Base-by-base conservation (phyloP, 176 grass and related monocot species). In the Stipa capillata region DNA sequence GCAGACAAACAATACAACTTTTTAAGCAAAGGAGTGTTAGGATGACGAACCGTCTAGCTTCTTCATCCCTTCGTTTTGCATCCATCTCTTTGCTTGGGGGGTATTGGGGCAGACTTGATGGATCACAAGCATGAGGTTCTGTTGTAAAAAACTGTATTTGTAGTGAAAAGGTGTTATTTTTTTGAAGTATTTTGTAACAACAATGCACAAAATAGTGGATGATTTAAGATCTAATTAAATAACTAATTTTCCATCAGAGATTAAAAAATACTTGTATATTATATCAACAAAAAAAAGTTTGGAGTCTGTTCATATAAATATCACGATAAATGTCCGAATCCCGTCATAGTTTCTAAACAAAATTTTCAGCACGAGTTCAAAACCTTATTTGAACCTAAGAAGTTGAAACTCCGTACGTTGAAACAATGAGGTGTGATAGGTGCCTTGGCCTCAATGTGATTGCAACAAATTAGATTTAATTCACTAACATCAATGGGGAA, bases 51-150 rank as follows among this genome's bases (percentile, higher is more conserved):
- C 91, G 88, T 91, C 91, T 94, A 67, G 91, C 88, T 88, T 94
- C 88, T 86, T 94, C 91, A 40, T 94, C 91, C 74, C 91, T 85
- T 72, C 79, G 73, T 88, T 94, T 94, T 45, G 91, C 91, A 54
- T 94, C 91, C 79, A 94, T 91, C 78, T 94, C 91, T 79, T 94
- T 94, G 85, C 91, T 91, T 39, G 91, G 91, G 36, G 91, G 85
- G 52, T 94, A 94, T 59, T 94, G 88, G 21, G 91, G 91, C 16
- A 94, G 40, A 88, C 88, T 94, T 41, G 88, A 86, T 40, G 91
- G 91, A 53, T 94, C 91, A 28, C 91, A 94, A 20, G 85, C 82
- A 81, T 54, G 75, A 47, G 91, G 91, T 63, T 94, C 91, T 8
- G 74, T 91, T 88, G 76, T 80, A 65, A 94, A 94, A 79, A 94